Conservation (phyloP, 495 filamentous ascomycete species). For the Penicillium riverlandense region DNA sequence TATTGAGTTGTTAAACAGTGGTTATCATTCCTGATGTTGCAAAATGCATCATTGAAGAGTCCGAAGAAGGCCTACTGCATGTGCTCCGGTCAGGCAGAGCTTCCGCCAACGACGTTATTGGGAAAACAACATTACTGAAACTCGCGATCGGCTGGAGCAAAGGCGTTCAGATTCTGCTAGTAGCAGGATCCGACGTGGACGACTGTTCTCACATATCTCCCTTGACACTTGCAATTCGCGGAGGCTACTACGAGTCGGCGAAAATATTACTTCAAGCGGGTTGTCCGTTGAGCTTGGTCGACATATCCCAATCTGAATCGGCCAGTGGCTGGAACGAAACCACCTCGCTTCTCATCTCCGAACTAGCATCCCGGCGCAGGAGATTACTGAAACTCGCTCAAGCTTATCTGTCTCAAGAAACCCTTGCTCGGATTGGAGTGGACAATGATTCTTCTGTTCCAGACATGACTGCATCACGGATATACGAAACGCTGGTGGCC, state of each 20-base stretch:
- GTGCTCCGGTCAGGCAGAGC: neutral
- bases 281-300: neutral
- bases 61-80: neutral
- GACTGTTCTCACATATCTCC: neutral
- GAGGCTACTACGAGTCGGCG: neutral
- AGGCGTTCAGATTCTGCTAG: neutral
- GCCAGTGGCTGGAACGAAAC: neutral
- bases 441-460: neutral
- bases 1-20: neutral
- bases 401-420: neutral
- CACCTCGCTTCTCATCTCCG: neutral
- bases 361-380: neutral
- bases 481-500: too few relatives aligned
- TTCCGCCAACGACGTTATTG: neutral
- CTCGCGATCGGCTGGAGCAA: neutral
- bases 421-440: neutral
- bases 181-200: neutral
- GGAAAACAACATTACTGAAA: neutral
- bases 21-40: neutral
- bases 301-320: neutral
- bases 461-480: neutral
- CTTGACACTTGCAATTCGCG: neutral
- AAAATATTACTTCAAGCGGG: neutral
- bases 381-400: neutral
- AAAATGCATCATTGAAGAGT: neutral